Evolutionary conservation across 2,329 filamentous ascomycete species (phyloP), one percentile per base, ranked within the genome.

Genomic region (Pseudocercospora macadamiae): DNA sequence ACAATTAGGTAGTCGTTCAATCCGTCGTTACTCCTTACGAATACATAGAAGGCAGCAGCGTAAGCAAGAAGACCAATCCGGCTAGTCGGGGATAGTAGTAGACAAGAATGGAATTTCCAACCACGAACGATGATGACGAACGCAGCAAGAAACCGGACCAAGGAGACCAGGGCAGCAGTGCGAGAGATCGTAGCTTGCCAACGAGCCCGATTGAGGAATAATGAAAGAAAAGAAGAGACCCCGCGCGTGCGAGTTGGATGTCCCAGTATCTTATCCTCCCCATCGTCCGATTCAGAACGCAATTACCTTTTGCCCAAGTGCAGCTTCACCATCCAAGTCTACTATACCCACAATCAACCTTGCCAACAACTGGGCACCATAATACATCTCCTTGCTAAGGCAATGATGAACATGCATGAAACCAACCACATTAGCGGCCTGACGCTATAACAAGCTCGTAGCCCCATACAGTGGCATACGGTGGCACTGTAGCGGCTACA

Each of bases 21-120:
- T 21, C 42, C 12, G 19, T n/a, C n/a, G n/a, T n/a, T n/a, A 23
- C 14, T 23, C 42, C 21, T 4, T 14, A 25, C n/a, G 10, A 47
- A 47, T 47, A 26, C 42, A 47, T 47, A 16, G 23, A 47, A 47
- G 42, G 42, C 42, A 47, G 42, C 19, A 47, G 23, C 10, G 42
- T 12, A 7, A 16, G 18, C n/a, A 3, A 9, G 10, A 16, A 23
- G 37, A 25, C 21, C 4, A 25, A 25, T 21, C 16, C 39, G 14
- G 14, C 8, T 23, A 47, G n/a, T n/a, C n/a, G 8, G 42, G 4
- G 19, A 45, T 18, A 26, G 23, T 14, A 9, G n/a, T 9, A 34
- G 32, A 18, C 16, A 6, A 39, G 36, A 19, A 4, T 10, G 37
- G 16, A 42, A 21, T n/a, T 19, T 19, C 37, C 42, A 47, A 47